phyloP scores from a whole-genome alignment of 371 early-diverging fungal species.

The Paramicrosporidium saccamoebae region DNA sequence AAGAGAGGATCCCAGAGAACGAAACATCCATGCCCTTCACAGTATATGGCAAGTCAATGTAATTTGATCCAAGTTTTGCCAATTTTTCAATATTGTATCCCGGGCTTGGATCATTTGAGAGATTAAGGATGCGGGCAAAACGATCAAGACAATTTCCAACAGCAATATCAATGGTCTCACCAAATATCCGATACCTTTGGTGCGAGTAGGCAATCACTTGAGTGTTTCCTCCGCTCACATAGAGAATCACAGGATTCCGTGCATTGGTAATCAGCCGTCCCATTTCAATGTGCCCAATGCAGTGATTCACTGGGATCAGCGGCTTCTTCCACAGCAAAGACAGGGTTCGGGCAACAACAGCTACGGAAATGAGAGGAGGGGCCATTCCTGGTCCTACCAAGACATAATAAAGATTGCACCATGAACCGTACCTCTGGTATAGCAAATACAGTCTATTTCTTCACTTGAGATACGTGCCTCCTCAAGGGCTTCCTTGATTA shows the following conservation, averaged over 20 bases:
- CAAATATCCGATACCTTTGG: slow-evolving; percentile 84
- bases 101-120: slow-evolving; percentile 90
- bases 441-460: slow-evolving; percentile 78
- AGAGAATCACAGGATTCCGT: slow-evolving; percentile 81
- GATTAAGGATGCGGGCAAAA: slow-evolving; percentile 66
- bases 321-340: slow-evolving; percentile 71
- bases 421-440: slow-evolving; percentile 39
- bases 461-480: slow-evolving; percentile 28
- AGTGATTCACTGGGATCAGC: slow-evolving; percentile 93
- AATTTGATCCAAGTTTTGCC: slow-evolving; percentile 64
- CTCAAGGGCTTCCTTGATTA: slow-evolving; percentile 40
- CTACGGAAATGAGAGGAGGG: slow-evolving; percentile 67
- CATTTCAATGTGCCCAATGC: slow-evolving; percentile 99
- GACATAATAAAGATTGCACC: neutral
- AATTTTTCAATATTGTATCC: slow-evolving; percentile 93
- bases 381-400: slow-evolving; percentile 98
- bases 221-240: slow-evolving; percentile 98
- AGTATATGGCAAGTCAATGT: slow-evolving; percentile 70
- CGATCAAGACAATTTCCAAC: slow-evolving; percentile 97
- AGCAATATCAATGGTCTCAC: slow-evolving; percentile 97
- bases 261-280: slow-evolving; percentile 92
- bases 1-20: slow-evolving; percentile 79
- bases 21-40: slow-evolving; percentile 99
- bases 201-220: slow-evolving; percentile 95
- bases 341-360: slow-evolving; percentile 79